Percentiles rank a stretch among this genome's conserved stretches.
Evolutionary conservation across 2,329 filamentous ascomycete species (phyloP).

Genomic region (Botryotinia calthae): DNA sequence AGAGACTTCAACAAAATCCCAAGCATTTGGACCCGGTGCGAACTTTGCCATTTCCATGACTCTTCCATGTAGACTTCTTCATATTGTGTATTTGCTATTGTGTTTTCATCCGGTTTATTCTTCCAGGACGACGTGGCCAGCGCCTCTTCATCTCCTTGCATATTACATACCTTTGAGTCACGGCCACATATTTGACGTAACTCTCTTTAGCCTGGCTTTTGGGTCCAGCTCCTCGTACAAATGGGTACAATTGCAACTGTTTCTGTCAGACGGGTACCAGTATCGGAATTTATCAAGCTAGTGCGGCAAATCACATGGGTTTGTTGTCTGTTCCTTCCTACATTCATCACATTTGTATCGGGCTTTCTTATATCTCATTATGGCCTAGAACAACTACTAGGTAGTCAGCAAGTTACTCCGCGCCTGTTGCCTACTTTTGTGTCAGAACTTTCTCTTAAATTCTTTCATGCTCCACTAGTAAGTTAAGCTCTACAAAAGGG

Average conservation of each 20-base stretch:
- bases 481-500: neutral
- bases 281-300: neutral
- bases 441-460: neutral
- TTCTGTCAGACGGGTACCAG: slow-evolving; percentile 2
- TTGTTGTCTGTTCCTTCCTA: neutral
- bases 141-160: slow-evolving; percentile 13
- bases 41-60: neutral
- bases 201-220: slow-evolving; percentile 2
- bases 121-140: slow-evolving; percentile 12
- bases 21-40: neutral
- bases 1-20: neutral
- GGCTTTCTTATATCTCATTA: neutral
- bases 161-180: neutral
- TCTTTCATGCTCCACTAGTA: neutral
- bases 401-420: slow-evolving; percentile 1
- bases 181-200: slow-evolving; percentile 3
- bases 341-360: neutral
- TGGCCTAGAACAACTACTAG: neutral
- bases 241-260: neutral
- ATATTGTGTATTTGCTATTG: neutral
- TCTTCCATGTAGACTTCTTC: neutral
- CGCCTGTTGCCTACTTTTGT: slow-evolving; percentile 8
- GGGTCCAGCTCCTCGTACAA: neutral
- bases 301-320: neutral
- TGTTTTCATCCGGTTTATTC: neutral